Evolutionary conservation across 768 basidiomycete species (phyloP), one percentile per base, ranked within the genome.

Genomic region (Postia placenta): DNA sequence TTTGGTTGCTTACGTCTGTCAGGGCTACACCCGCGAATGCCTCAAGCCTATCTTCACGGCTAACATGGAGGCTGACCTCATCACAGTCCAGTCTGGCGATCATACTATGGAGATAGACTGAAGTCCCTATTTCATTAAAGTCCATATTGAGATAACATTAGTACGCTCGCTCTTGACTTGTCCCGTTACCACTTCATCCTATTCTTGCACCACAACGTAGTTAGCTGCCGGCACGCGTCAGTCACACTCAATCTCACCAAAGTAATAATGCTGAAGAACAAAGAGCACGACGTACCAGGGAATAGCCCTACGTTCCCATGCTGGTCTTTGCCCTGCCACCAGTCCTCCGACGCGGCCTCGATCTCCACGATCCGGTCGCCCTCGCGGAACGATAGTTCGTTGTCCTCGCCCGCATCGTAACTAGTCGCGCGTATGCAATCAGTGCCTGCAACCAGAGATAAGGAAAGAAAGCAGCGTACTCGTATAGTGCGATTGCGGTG

Each of bases 401-500:
- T 96, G 56, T 92, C 92, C 62, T 96, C 93, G 0, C 80, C 80
- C 0, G 93, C 90, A 9, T 92, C 89, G 59, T 94, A 95, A 54
- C 89, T 93, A 30, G 19, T 33, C 30, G 15, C 30, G 15, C 15
- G 30, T n/a, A n/a, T n/a, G 26, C 15, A 37, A 47, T 57, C 47
- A 62, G 44, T 35, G 36, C 5, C 1, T 3, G 7, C 17, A n/a
- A n/a, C n/a, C n/a, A n/a, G n/a, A n/a, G n/a, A n/a, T n/a, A n/a
- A n/a, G n/a, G n/a, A n/a, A n/a, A n/a, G 9, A 11, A 37, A 26
- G 28, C 15, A 26, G 70, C 83, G 57, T 59, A 90, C 86, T 82
- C 84, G 62, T 87, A 92, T 3, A 84, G 56, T 0, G 83, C 85
- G 25, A 85, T 62, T 1, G 85, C 86, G 14, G 69, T 68, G 30